Percentiles rank a stretch among this genome's conserved stretches.
These are phyloP conservation scores for Moricandia arvensis DNA, from an alignment of 345 rosid species.

Conservation along the genomic window DNA sequence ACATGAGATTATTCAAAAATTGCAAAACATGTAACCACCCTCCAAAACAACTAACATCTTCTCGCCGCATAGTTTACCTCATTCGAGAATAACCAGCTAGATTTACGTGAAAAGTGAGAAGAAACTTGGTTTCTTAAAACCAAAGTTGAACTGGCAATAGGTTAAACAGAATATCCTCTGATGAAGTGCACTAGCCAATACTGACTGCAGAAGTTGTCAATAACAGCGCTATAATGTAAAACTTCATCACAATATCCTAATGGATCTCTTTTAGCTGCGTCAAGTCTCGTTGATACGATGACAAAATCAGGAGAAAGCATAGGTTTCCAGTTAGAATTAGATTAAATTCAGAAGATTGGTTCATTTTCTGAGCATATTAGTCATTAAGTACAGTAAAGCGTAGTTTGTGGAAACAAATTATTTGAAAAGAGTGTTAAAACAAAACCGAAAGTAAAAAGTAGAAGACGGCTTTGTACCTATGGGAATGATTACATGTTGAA, in stretches of 20 bases:
- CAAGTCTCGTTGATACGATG: constrained; percentile 95
- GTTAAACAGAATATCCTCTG: background rate
- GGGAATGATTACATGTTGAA: constrained; percentile 83
- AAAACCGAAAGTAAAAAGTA: constrained; percentile 1
- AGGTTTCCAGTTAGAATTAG: constrained; percentile 1
- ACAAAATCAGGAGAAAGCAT: constrained; percentile 87
- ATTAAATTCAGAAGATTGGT: background rate
- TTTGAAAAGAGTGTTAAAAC: background rate
- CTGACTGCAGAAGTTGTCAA: constrained; percentile 9
- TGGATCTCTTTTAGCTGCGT: constrained; percentile 98
- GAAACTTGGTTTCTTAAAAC: background rate
- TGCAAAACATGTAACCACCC: too few relatives aligned
- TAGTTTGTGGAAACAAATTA: too few relatives aligned
- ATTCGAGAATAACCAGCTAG: constrained; percentile 85
- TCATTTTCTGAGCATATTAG: constrained; percentile 15
- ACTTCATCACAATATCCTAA: constrained; percentile 91
- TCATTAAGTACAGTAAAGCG: background rate
- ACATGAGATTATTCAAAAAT: too few relatives aligned
- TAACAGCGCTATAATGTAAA: constrained; percentile 5
- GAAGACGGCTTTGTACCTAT: constrained; percentile 57
- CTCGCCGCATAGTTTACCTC: too few relatives aligned
- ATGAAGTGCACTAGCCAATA: background rate
- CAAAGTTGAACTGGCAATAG: too few relatives aligned
- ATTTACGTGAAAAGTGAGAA: constrained; percentile 52
- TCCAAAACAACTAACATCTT: too few relatives aligned